A percentile compares a stretch with the other conserved stretches of the same genome.
Evolutionary conservation across 2,329 filamentous ascomycete genomes (phyloP).

Genomic region (Byssochlamys sp.): DNA sequence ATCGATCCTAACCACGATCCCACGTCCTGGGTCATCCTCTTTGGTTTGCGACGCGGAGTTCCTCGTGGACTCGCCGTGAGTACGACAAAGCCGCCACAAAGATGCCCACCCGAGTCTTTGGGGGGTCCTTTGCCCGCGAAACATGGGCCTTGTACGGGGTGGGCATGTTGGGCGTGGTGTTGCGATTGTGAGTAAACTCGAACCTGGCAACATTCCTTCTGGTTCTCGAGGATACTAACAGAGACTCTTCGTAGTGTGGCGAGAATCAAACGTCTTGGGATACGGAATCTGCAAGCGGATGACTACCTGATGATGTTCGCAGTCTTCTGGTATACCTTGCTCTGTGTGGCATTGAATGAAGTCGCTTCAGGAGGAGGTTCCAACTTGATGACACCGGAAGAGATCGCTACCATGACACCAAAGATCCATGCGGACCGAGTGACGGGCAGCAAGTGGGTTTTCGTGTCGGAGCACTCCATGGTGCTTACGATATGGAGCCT

Average conservation of each 20-base stretch:
- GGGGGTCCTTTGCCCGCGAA: constrained; percentile 21
- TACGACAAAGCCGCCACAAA: constrained; percentile 7
- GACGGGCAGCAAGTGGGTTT: constrained; percentile 52
- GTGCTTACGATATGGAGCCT: constrained; percentile 45
- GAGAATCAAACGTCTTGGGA: constrained; percentile 34
- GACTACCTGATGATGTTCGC: constrained; percentile 49
- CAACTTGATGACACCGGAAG: constrained; percentile 48
- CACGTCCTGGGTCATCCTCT: background rate
- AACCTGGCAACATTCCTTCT: constrained; percentile 26
- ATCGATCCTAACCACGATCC: background rate
- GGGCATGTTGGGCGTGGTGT: constrained; percentile 25
- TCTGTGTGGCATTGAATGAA: constrained; percentile 47
- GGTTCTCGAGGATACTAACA: constrained; percentile 20
- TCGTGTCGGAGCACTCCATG: constrained; percentile 55
- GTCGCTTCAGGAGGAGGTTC: constrained; percentile 48
- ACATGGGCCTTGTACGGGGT: constrained; percentile 35
- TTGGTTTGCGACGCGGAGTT: background rate
- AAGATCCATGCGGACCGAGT: constrained; percentile 34
- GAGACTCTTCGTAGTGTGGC: constrained; percentile 19
- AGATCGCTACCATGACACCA: constrained; percentile 39
- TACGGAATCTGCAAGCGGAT: constrained; percentile 45
- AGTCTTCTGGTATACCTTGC: constrained; percentile 46
- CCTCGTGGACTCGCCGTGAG: background rate
- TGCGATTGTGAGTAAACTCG: constrained; percentile 33
- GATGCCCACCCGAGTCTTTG: constrained; percentile 23